A percentile compares a stretch with the other conserved stretches of the same genome.
phyloP scores from a whole-genome alignment of 31 red algal species.

The Porphyra umbilicalis region DNA sequence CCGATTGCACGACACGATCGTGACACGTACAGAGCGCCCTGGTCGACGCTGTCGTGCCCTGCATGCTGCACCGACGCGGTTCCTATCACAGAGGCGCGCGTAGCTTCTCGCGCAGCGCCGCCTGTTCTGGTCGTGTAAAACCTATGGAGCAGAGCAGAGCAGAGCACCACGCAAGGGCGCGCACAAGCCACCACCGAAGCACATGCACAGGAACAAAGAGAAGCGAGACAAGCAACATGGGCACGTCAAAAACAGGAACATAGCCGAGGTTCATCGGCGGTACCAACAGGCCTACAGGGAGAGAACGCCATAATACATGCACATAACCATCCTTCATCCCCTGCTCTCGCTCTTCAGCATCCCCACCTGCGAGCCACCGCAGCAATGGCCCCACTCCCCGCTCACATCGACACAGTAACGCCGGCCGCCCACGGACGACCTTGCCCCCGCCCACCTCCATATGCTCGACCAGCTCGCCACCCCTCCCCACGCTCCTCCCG shows the following conservation, averaged over 20 bases:
- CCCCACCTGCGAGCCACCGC: too few relatives aligned
- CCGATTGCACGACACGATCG: too few relatives aligned
- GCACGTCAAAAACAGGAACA: too few relatives aligned
- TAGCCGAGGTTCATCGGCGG: too few relatives aligned
- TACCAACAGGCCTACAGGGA: too few relatives aligned
- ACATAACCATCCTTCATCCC: too few relatives aligned
- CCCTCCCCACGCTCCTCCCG: not conserved
- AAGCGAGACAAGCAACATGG: too few relatives aligned
- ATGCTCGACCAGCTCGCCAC: not conserved
- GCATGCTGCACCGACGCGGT: too few relatives aligned
- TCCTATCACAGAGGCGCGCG: not conserved
- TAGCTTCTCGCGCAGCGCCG: not conserved
- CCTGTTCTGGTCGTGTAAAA: not conserved
- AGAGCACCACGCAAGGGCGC: not conserved
- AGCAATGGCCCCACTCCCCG: not conserved
- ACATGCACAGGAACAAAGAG: not conserved
- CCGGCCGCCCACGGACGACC: not conserved
- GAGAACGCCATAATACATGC: too few relatives aligned
- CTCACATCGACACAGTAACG: not conserved
- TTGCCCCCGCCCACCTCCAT: not conserved
- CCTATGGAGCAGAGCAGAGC: not conserved
- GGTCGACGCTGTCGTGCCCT: too few relatives aligned
- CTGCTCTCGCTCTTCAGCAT: too few relatives aligned
- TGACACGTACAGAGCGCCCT: too few relatives aligned
- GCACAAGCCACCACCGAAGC: not conserved